Evolutionary conservation across 495 filamentous ascomycete genomes (phyloP).

Genomic region (Viridothelium virens): DNA sequence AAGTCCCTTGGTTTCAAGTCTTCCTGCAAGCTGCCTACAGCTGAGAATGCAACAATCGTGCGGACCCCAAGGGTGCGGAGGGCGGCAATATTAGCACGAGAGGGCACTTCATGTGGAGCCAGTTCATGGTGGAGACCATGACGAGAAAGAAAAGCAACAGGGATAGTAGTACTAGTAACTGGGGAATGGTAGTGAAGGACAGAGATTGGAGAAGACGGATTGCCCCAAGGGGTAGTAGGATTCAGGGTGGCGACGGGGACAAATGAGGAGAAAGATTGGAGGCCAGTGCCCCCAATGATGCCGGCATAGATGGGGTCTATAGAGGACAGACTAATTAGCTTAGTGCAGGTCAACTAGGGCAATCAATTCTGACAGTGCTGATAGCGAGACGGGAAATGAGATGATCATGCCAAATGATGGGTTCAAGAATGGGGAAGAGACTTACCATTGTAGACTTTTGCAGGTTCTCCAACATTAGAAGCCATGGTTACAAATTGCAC

Average conservation of each 20-base stretch:
- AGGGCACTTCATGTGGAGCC: slow-evolving; percentile 81
- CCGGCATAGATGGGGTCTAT: slow-evolving; percentile 69
- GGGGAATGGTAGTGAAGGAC: slow-evolving; percentile 67
- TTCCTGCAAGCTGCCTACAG: slow-evolving; percentile 83
- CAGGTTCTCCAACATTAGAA: background rate
- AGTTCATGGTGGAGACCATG: slow-evolving; percentile 80
- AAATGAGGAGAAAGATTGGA: slow-evolving; percentile 62
- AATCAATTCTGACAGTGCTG: too few relatives aligned
- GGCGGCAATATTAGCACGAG: slow-evolving; percentile 87
- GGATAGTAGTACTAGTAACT: slow-evolving; percentile 45
- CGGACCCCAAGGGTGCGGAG: slow-evolving; percentile 79
- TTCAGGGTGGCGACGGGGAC: slow-evolving; percentile 66
- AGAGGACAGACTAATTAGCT: too few relatives aligned
- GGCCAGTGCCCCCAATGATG: slow-evolving; percentile 91
- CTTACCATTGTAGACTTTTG: slow-evolving; percentile 29
- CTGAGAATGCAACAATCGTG: slow-evolving; percentile 82
- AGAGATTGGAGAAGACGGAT: slow-evolving; percentile 78
- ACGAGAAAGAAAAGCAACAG: slow-evolving; percentile 85
- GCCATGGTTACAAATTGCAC: background rate
- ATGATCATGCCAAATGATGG: too few relatives aligned
- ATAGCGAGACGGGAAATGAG: too few relatives aligned
- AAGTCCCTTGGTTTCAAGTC: slow-evolving; percentile 89
- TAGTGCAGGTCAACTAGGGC: too few relatives aligned
- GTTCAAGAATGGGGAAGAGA: too few relatives aligned
- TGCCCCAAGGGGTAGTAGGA: slow-evolving; percentile 75